Evolutionary conservation across 1,284 basidiomycete genomes (phyloP).

Genomic region (Filobasidium uniguttulatum): DNA sequence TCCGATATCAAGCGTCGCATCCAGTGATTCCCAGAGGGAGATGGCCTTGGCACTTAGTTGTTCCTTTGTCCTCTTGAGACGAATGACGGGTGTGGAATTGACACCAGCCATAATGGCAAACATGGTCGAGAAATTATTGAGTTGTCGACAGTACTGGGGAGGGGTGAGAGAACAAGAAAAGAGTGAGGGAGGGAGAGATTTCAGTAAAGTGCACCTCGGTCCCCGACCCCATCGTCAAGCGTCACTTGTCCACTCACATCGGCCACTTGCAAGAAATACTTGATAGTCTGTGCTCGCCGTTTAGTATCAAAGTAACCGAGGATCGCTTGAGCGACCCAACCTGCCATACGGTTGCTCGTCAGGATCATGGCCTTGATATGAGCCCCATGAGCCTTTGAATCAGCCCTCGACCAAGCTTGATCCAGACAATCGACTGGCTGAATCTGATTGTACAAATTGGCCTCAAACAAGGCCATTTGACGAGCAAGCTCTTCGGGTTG

Average conservation of each 20-base stretch:
- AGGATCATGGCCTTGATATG: slow-evolving; percentile 67
- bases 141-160: slow-evolving; percentile 59
- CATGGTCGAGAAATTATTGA: slow-evolving; percentile 98
- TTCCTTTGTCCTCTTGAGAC: slow-evolving; percentile 79
- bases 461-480: slow-evolving; percentile 88
- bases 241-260: slow-evolving; percentile 50
- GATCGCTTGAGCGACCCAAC: slow-evolving; percentile 82
- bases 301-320: slow-evolving; percentile 69
- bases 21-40: slow-evolving; percentile 47
- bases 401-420: slow-evolving; percentile 27
- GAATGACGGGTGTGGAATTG: slow-evolving; percentile 80
- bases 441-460: slow-evolving; percentile 71
- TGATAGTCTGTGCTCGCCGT: slow-evolving; percentile 63
- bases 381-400: slow-evolving; percentile 15
- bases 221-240: too few relatives aligned
- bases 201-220: neutral
- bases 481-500: slow-evolving; percentile 81
- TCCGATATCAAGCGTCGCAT: slow-evolving; percentile 70
- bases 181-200: neutral
- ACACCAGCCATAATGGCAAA: slow-evolving; percentile 89
- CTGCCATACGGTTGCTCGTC: slow-evolving; percentile 63
- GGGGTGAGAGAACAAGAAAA: neutral
- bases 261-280: slow-evolving; percentile 78
- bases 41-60: slow-evolving; percentile 36
- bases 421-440: slow-evolving; percentile 80